Evolutionary conservation across 768 basidiomycete genomes (phyloP).

Genomic region (Crepidotus variabilis): DNA sequence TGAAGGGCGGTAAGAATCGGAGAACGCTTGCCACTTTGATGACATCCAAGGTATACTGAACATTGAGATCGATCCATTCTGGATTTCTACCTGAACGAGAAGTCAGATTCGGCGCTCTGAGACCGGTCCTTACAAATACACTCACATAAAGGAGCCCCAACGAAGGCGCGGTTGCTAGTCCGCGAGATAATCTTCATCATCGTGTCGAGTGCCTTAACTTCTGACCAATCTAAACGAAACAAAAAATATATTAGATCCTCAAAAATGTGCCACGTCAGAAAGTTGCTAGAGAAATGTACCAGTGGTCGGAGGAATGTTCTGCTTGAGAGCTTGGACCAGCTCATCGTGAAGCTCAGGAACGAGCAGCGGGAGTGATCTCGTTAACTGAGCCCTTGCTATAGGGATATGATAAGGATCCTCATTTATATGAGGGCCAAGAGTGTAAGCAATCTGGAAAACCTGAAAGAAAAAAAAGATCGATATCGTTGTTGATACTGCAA

Average conservation of each 20-base stretch:
- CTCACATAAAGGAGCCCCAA: slow-evolving; percentile 47
- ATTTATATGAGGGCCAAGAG: too few relatives aligned
- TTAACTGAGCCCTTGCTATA: slow-evolving; percentile 29
- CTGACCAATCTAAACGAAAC: slow-evolving; percentile 40
- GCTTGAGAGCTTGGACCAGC: slow-evolving; percentile 30
- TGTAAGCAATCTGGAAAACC: too few relatives aligned
- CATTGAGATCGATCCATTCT: slow-evolving; percentile 3
- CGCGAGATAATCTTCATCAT: slow-evolving; percentile 34
- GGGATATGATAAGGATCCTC: slow-evolving; percentile 32
- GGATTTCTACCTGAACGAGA: slow-evolving; percentile 4
- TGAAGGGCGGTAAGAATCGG: slow-evolving; percentile 19
- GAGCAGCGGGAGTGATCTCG: slow-evolving; percentile 30
- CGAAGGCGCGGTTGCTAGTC: slow-evolving; percentile 17
- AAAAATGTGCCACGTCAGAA: not conserved
- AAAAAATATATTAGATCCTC: too few relatives aligned
- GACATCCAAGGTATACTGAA: not conserved
- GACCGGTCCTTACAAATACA: not conserved
- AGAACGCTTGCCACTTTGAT: slow-evolving; percentile 4
- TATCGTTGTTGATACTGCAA: not conserved
- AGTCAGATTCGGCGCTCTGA: too few relatives aligned
- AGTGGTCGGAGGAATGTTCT: slow-evolving; percentile 1
- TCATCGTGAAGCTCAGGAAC: slow-evolving; percentile 45
- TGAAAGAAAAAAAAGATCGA: not conserved
- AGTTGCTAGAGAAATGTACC: too few relatives aligned
- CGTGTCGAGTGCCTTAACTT: slow-evolving; percentile 19